phyloP scores from a whole-genome alignment of 2,329 filamentous ascomycete species.

The Cryphonectria radicalis region DNA sequence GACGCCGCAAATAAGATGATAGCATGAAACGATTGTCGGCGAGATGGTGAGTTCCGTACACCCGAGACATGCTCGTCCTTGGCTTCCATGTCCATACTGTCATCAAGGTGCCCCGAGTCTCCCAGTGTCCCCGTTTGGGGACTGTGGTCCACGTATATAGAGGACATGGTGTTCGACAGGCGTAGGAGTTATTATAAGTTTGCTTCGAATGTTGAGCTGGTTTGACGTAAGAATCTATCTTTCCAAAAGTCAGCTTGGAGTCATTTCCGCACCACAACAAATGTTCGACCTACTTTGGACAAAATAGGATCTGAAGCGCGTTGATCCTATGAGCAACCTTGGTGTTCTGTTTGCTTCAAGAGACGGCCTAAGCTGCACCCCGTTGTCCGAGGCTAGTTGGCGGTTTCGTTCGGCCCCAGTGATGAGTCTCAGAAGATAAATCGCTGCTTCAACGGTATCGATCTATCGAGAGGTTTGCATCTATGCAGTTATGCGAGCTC shows the following conservation, averaged over 20 bases:
- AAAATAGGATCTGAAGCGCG: neutral
- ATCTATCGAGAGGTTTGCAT: neutral
- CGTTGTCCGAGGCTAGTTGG: neutral
- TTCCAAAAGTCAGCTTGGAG: neutral
- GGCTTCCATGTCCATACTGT: neutral
- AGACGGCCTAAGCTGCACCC: neutral
- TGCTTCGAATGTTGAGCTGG: too few relatives aligned
- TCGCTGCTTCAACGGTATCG: neutral
- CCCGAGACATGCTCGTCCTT: neutral
- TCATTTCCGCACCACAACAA: neutral
- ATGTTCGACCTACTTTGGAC: neutral
- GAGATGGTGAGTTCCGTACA: neutral
- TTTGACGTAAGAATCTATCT: neutral
- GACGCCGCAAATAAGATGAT: neutral
- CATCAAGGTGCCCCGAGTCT: neutral
- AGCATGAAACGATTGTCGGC: neutral
- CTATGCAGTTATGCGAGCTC: neutral
- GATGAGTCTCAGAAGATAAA: neutral
- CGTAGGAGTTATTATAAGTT: too few relatives aligned
- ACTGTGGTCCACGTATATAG: neutral
- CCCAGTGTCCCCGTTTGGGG: neutral
- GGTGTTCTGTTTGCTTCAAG: neutral
- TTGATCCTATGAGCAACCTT: neutral
- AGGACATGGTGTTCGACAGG: neutral
- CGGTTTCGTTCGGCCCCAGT: neutral